Percentiles rank a stretch among this genome's conserved stretches.
These are phyloP conservation scores for Auriscalpium vulgare DNA, from an alignment of 768 basidiomycete genomes.

Conservation along the genomic window DNA sequence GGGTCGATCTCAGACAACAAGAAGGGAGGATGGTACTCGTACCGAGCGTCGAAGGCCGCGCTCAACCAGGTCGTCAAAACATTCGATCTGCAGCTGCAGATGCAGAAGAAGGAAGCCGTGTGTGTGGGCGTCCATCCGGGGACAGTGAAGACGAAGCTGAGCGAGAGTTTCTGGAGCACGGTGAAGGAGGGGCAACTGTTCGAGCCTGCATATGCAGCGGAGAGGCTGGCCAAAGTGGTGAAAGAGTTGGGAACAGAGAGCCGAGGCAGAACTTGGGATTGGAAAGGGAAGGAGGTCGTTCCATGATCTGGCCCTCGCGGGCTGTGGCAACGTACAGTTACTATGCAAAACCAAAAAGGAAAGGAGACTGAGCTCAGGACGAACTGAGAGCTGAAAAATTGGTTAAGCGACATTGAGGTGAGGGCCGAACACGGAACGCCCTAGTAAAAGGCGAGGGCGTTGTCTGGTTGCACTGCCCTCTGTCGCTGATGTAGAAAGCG, in stretches of 20 bases:
- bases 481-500: constrained; percentile 24
- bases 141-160: constrained; percentile 52
- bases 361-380: constrained; percentile 27
- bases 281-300: constrained; percentile 42
- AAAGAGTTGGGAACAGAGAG: constrained; percentile 30
- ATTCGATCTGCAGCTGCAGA: constrained; percentile 45
- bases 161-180: constrained; percentile 43
- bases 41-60: constrained; percentile 54
- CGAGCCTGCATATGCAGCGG: constrained; percentile 43
- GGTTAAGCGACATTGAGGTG: constrained; percentile 38
- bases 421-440: constrained; percentile 54
- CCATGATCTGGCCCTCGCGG: constrained; percentile 12
- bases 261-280: constrained; percentile 51
- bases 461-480: constrained; percentile 49
- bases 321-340: background rate
- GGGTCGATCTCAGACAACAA: constrained; percentile 52
- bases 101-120: constrained; percentile 39
- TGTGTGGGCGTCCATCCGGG: constrained; percentile 53
- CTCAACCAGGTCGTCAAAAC: constrained; percentile 58
- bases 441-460: constrained; percentile 68
- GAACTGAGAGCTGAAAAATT: constrained; percentile 52
- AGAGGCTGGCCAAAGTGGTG: constrained; percentile 39
- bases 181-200: constrained; percentile 32
- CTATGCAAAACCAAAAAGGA: background rate
- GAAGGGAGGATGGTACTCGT: constrained; percentile 56